Base-by-base conservation (phyloP, 805 yeast genomes). In the Aciculoconidium aculeatum region DNA sequence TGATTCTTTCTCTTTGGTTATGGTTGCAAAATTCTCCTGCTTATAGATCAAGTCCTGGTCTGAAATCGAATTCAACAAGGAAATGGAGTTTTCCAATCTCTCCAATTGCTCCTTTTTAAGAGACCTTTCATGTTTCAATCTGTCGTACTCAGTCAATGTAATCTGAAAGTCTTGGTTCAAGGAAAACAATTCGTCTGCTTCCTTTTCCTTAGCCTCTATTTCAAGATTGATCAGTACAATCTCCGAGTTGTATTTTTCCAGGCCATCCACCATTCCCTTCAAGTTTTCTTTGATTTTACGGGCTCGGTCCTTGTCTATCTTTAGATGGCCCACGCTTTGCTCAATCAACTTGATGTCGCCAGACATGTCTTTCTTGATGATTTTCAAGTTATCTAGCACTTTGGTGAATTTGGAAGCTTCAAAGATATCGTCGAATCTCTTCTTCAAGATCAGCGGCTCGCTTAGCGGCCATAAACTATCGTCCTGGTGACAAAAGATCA, bases 401-500 rank as follows among this genome's bases (percentile, higher is more conserved):
- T 85, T 90, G 1, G 96, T 86, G 47, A 83, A 94, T 52, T 85
- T 87, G 42, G 86, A 74, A 0, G 96, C 96, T 55, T 92, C 96
- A 47, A 92, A 92, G 6, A 92, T 90, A 54, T 92, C 98, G 53
- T 92, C 98, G 46, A 92, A 94, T 30, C 90, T 72, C 57, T 88
- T 88, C 57, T 92, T 94, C 50, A 92, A 67, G 8, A 71, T 71
- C 2, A 94, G 69, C 1, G 98, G 94, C 54, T 92, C 99, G 42
- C 88, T 75, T 27, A 92, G 64, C 1, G 99, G 99, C 99, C 99
- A 92, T 16, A 86, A 56, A 44, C 90, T 79, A 36, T 92, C 99
- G 47, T 92, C 99, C 53, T 92, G 99, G 49, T 92, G 99, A 48
- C 98, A 90, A 56, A 92, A 92, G 1, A 90, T 79, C 23, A 92